Base-by-base conservation (phyloP, 1,284 basidiomycete species). In the Ceratobasidium papillatum region DNA sequence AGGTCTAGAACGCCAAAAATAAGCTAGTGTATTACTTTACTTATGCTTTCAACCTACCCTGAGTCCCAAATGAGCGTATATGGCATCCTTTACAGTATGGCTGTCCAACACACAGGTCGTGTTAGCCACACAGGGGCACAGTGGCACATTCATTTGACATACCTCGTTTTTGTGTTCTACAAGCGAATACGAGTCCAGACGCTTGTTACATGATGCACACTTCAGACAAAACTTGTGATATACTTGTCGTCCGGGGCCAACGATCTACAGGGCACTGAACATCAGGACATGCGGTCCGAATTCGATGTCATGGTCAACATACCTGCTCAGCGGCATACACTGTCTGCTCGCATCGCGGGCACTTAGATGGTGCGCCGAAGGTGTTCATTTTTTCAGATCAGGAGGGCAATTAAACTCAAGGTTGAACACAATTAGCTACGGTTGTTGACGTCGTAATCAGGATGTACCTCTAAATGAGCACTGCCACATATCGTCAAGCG, bases 301-400 rank as follows among this genome's bases (percentile, higher is more conserved):
- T 17, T 22, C 54, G 58, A 72, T 45, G 45, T 80, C 92, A 87
- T 56, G 91, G 92, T 74, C 91, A 91, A 49, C 92, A 92, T 76
- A 89, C 91, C 87, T 93, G 91, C 81, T 94, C 92, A 75, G 92
- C 92, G 76, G 91, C 91, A 81, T 94, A 94, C 27, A 94, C 92
- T 0, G 86, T 82, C 81, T 89, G 91, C 76, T 80, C 81, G 81
- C 91, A 93, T 80, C 87, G 83, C 30, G 91, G 89, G 79, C 91
- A 93, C 74, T 85, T 81, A 41, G 89, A 87, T 4, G 87, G 87
- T 47, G 88, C 88, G 77, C 89, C 89, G 77, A 89, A 92, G 0
- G 89, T 59, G 59, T 76, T 76, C 76, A 76, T 76, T 45, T 19
- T 38, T 41, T 51, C 36, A 25, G 38, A 17, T 47, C 14, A 32